Evolutionary conservation across 306 rosid species (phyloP), one percentile per base, ranked within the genome.

Genomic region (Casuarina equisetifolia): DNA sequence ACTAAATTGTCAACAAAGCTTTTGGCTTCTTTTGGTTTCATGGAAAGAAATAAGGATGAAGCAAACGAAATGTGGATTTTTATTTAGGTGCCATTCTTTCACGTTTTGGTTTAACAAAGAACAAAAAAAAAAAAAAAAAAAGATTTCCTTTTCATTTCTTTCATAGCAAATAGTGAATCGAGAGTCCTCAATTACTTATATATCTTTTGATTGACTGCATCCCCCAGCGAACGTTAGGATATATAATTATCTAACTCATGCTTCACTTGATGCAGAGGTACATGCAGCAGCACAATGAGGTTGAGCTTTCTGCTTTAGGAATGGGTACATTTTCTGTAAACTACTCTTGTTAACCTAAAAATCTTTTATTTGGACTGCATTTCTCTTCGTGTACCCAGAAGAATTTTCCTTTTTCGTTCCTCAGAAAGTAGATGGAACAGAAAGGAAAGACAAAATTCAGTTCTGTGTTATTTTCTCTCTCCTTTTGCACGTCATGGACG

Each of bases 221-320:
- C 32, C 32, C 32, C 32, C 32, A 25, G 32, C 49, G 9, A 45
- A 45, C 9, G 50, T 46, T 46, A 6, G 50, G 50, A 6, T 46
- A 2, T 57, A 67, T 53, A 1, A 46, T n/a, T 48, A 68, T 62
- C 73, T 32, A 54, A 64, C 59, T 74, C 57, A 38, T 40, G 48
- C 87, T 38, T 61, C 61, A 19, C 77, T 88, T 85, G 51, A 81
- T 75, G 84, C 86, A 95, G 98, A 92, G 97, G 90, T 95, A 95
- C 71, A 91, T 95, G 25, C 97, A 95, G 76, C 98, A 92, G 82
- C 96, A 95, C 82, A 81, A 89, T 80, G 98, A 95, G 88, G 98
- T 95, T 69, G 98, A 92, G 89, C 98, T 95, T 70, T 95, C 98
- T 73, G 97, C 98, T 32, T 80, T 95, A 69, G 98, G 98, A 82